Evolutionary conservation across 805 yeast genomes (phyloP).

Genomic region (Pichia deserticola): DNA sequence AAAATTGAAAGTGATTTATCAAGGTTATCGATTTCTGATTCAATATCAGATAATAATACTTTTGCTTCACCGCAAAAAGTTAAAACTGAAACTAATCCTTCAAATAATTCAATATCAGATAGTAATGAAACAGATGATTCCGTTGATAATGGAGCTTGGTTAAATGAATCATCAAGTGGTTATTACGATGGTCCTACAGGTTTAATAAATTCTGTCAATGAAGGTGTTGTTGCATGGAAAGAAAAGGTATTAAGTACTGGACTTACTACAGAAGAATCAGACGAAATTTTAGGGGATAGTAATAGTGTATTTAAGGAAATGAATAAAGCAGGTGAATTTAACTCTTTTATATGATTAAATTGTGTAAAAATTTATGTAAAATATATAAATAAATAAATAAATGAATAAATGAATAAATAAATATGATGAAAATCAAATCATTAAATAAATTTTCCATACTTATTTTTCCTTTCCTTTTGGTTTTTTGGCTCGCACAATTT

Average conservation of each 20-base stretch:
- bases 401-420: no score
- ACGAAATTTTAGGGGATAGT: background rate
- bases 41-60: no score
- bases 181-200: slow-evolving; percentile 64
- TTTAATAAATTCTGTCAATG: slow-evolving; percentile 52
- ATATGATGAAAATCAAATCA: no score
- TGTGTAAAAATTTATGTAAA: no score
- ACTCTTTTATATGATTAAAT: slow-evolving; percentile 1
- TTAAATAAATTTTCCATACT: no score
- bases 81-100: no score
- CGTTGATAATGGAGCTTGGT: slow-evolving; percentile 33
- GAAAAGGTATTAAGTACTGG: slow-evolving; percentile 14
- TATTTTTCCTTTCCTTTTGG: no score
- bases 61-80: no score
- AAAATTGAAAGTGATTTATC: no score
- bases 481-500: no score
- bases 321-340: slow-evolving; percentile 5
- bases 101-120: background rate
- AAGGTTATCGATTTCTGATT: no score
- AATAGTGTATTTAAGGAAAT: background rate
- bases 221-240: slow-evolving; percentile 18
- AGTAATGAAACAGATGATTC: background rate
- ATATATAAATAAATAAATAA: no score
- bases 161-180: slow-evolving; percentile 37
- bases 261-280: background rate